A percentile compares a stretch with the other conserved stretches of the same genome.
Evolutionary conservation across 805 yeast genomes (phyloP).

Genomic region (Cyberlindnera xylosilytica): DNA sequence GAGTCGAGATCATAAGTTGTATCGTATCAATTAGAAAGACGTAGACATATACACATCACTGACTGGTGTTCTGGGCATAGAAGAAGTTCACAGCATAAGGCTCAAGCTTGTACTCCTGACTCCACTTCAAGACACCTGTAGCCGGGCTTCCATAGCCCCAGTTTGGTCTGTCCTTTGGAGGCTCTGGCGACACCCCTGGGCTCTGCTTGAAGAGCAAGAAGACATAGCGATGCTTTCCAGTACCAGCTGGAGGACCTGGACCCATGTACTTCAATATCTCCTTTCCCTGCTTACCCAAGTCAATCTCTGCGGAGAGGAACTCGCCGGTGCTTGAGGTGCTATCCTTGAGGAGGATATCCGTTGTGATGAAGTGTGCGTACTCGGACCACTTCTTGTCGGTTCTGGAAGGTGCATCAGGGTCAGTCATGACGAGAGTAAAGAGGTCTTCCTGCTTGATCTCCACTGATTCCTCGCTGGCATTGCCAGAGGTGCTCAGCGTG

Average conservation of each 20-base stretch:
- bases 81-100: slow-evolving; percentile 81
- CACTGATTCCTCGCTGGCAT: slow-evolving; percentile 15
- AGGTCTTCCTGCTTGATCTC: slow-evolving; percentile 37
- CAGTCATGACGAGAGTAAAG: slow-evolving; percentile 79
- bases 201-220: slow-evolving; percentile 70
- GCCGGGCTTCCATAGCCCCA: slow-evolving; percentile 91
- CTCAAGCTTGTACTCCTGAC: slow-evolving; percentile 54
- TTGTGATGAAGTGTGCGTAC: slow-evolving; percentile 69
- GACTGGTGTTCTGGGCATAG: slow-evolving; percentile 64
- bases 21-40: no score
- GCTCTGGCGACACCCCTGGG: slow-evolving; percentile 30
- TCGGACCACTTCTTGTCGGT: slow-evolving; percentile 87
- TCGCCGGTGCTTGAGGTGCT: slow-evolving; percentile 29
- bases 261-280: slow-evolving; percentile 62
- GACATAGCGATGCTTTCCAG: slow-evolving; percentile 86
- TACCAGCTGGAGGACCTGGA: slow-evolving; percentile 87
- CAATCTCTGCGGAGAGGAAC: slow-evolving; percentile 34
- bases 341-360: slow-evolving; percentile 48
- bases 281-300: slow-evolving; percentile 34
- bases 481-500: slow-evolving; percentile 35
- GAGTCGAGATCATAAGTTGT: no score
- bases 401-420: slow-evolving; percentile 91
- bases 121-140: slow-evolving; percentile 75
- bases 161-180: slow-evolving; percentile 54
- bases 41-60: not conserved